Evolutionary conservation across 441 rosid species (phyloP), one percentile per base, ranked within the genome.

Genomic region (Hura crepitans): DNA sequence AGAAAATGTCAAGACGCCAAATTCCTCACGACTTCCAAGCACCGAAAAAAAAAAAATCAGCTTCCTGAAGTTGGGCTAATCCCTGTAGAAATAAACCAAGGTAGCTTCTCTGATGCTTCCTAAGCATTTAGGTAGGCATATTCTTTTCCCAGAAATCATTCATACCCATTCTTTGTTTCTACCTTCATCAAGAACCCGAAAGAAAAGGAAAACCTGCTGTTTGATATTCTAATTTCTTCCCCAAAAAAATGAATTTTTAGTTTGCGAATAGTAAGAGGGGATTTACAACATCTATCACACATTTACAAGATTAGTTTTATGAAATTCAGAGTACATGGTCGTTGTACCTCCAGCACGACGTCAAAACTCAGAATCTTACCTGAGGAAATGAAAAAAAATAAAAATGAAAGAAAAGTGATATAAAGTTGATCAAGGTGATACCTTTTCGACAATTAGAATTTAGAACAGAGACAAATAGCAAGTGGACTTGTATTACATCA

Each of bases 51-150:
- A 33, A 60, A 33, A 46, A 45, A 60, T 18, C 45, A 18, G 46
- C 25, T 60, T 35, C 23, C 23, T 35, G 5, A 5, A 28, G 28
- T 27, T 27, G 15, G 28, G 1, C 35, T 27, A 33, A 18, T 60
- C 64, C 64, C 8, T 18, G 25, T 33, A 12, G 27, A 23, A 25
- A 7, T 33, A 33, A 33, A 8, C 6, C 33, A 45, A 6, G 12
- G 54, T 27, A 65, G 27, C 56, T 65, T 65, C 55, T 7, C 28
- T 33, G 56, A 65, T n/a, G 68, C 56, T 63, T 63, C 67, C 56
- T 45, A 17, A 64, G 39, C 25, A 45, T 64, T 31, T 18, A 27
- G 27, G 28, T 31, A 37, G 7, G 25, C 56, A 47, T 18, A 47
- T 65, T 18, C 56, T 54, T 46, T 18, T 9, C 17, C 39, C 18